These are phyloP conservation scores for Yamadazyma friedrichii DNA, from an alignment of 1,139 yeast genomes.

Conservation along the genomic window DNA sequence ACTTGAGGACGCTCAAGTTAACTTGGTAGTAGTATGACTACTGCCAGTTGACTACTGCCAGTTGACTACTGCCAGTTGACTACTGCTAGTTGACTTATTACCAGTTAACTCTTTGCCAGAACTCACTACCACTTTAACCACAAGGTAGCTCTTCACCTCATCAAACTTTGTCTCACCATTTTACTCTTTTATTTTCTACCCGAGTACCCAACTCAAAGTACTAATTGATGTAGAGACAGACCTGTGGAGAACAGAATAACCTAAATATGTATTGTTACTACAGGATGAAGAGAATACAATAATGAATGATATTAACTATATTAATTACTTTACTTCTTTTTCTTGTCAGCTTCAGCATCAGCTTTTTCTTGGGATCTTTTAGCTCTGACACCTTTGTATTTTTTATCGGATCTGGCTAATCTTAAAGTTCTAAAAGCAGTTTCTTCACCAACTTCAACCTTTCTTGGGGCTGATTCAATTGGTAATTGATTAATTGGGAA, in stretches of 20 bases:
- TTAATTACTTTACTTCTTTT: conserved; percentile 65
- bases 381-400: conserved; percentile 91
- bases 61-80: too few species aligned
- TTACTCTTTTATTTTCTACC: too few species aligned
- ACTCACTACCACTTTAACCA: too few species aligned
- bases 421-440: conserved; percentile 96
- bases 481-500: conserved; percentile 90
- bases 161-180: too few species aligned
- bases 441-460: conserved; percentile 81
- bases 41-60: too few species aligned
- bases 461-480: conserved; percentile 79
- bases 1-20: too few species aligned
- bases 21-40: too few species aligned
- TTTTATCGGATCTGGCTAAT: conserved; percentile 92
- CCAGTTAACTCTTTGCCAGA: too few species aligned
- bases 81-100: background rate
- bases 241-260: too few species aligned
- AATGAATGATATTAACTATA: conserved; percentile 7
- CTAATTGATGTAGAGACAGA: too few species aligned
- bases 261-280: conserved; percentile 2
- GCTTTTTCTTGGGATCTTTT: conserved; percentile 97
- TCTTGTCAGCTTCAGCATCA: conserved; percentile 98
- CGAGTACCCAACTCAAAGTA: too few species aligned
- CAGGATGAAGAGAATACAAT: conserved; percentile 4
- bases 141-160: too few species aligned